Base-by-base conservation (phyloP, 441 rosid genomes). In the Bocquillonia castaneifolia region DNA sequence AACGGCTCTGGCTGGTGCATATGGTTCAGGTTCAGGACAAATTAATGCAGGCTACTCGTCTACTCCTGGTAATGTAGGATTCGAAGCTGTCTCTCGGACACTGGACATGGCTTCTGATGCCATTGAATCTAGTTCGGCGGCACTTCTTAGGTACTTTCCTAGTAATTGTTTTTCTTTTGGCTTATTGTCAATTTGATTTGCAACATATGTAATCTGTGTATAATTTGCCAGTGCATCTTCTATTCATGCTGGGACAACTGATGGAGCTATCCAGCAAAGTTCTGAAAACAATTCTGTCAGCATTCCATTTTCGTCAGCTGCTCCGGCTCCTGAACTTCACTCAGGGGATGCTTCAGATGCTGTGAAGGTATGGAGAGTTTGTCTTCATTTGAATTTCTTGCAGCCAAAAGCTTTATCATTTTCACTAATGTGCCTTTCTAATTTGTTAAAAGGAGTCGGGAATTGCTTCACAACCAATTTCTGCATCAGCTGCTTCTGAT, bases 101-200 rank as follows among this genome's bases (percentile, higher is more conserved):
- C 53, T 80, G 71, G 98, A 95, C 78, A 79, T 81, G 73, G 70
- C 82, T 76, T 74, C 91, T 45, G 96, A 86, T 74, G 80, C 84
- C 54, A 72, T 76, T 64, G 99, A 88, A 51, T 70, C 93, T 63
- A 73, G 76, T 58, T 70, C 93, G 47, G 78, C 86, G 72, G 74
- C 88, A 29, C 76, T 80, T 76, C 66, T 82, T 44, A 91, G 96
- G 99, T 95, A 56, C 56, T 53, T 52, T 28, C 14, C 15, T 9
- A 1, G 28, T 61, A 6, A 32, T 20, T 44, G 8, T 54, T 25
- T 67, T 47, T 48, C 39, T 29, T 34, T 34, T 70, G 56, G n/a
- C n/a, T n/a, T n/a, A n/a, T 25, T 58, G 17, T 1, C 47, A 29
- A 36, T 64, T 18, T 70, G 40, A 69, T 36, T 28, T 72, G 29